phyloP scores from a whole-genome alignment of 306 rosid species.

The Quercus gilva region DNA sequence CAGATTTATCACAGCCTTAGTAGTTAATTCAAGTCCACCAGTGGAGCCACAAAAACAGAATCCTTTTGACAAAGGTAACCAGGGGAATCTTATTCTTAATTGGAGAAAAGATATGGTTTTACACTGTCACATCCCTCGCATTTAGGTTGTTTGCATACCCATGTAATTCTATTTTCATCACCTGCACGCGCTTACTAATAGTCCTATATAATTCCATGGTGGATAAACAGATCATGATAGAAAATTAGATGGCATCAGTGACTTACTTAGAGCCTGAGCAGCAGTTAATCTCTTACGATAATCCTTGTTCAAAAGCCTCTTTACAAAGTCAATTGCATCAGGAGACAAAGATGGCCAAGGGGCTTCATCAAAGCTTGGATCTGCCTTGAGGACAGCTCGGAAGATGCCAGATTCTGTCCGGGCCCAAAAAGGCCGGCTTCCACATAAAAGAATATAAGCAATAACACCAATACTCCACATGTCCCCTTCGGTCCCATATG shows the following conservation, averaged over 20 bases:
- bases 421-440: constrained; percentile 91
- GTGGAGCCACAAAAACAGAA: background rate
- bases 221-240: background rate
- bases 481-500: constrained; percentile 82
- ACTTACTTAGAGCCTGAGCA: constrained; percentile 74
- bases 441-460: constrained; percentile 84
- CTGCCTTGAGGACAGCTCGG: constrained; percentile 77
- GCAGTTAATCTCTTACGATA: constrained; percentile 75
- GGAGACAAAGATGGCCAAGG: constrained; percentile 85
- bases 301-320: constrained; percentile 70
- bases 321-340: constrained; percentile 78
- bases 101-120: background rate
- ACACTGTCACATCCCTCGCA: background rate
- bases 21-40: background rate
- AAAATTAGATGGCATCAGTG: background rate
- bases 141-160: background rate
- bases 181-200: background rate
- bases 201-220: background rate
- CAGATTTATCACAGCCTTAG: background rate
- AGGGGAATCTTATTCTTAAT: background rate
- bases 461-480: constrained; percentile 93
- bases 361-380: constrained; percentile 79
- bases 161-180: background rate
- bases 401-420: constrained; percentile 83
- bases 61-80: background rate